These are phyloP conservation scores for Jamesozyma rosinii DNA, from an alignment of 805 yeast genomes.

Conservation along the genomic window DNA sequence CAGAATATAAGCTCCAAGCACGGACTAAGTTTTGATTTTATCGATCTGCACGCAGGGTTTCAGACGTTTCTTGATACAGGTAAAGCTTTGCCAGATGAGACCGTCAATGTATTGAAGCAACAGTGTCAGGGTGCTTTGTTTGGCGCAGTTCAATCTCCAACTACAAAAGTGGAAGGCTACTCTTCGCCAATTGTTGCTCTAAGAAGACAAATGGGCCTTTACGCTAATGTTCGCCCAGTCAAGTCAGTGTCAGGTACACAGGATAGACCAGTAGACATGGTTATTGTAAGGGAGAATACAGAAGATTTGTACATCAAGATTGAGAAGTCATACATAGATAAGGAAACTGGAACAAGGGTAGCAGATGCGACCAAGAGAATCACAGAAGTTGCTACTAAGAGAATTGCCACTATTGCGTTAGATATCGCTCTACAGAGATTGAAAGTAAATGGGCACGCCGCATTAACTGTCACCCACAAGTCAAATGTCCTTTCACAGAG, in stretches of 20 bases:
- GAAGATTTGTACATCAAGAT: conserved; percentile 95
- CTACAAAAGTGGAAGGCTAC: conserved; percentile 89
- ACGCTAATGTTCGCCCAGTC: conserved; percentile 96
- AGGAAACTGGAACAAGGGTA: conserved; percentile 73
- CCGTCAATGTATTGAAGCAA: conserved; percentile 64
- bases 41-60: conserved; percentile 86
- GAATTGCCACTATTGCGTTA: conserved; percentile 83
- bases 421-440: conserved; percentile 89
- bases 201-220: conserved; percentile 87
- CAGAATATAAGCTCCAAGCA: conserved; percentile 71
- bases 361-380: conserved; percentile 98
- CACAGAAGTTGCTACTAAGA: conserved; percentile 73
- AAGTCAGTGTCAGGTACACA: conserved; percentile 73
- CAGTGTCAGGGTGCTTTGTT: conserved; percentile 95
- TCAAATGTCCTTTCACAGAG: conserved; percentile 87
- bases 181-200: conserved; percentile 98
- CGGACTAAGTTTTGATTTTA: conserved; percentile 76
- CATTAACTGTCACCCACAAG: conserved; percentile 87
- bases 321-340: conserved; percentile 59
- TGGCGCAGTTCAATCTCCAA: conserved; percentile 95
- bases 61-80: conserved; percentile 93
- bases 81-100: conserved; percentile 86
- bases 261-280: conserved; percentile 90
- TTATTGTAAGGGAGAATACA: conserved; percentile 96
- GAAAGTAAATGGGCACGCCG: conserved; percentile 52